These are phyloP conservation scores for Coniella lustricola DNA, from an alignment of 2,329 filamentous ascomycete genomes.

Conservation along the genomic window DNA sequence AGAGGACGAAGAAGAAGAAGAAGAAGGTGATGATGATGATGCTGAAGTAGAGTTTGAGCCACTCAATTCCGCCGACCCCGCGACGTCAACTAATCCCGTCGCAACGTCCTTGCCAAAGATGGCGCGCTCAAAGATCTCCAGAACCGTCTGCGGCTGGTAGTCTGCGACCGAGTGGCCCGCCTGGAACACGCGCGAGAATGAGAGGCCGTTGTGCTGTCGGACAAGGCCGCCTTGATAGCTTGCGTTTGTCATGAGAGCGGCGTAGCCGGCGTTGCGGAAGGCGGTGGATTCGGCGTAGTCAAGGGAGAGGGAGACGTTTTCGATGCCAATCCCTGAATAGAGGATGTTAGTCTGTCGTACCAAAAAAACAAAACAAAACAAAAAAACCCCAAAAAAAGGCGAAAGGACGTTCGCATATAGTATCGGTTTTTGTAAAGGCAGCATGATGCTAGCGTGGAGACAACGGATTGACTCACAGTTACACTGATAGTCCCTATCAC, in stretches of 20 bases:
- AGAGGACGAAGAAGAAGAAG: too few relatives aligned
- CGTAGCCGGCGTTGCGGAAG: constrained; percentile 44
- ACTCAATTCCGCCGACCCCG: background rate
- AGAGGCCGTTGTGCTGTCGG: constrained; percentile 40
- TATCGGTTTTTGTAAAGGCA: too few relatives aligned
- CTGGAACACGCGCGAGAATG: constrained; percentile 39
- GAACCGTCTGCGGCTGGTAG: constrained; percentile 45
- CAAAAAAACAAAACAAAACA: background rate
- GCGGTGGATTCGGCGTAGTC: constrained; percentile 32
- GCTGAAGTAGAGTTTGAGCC: constrained; percentile 17
- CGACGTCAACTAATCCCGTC: constrained; percentile 40
- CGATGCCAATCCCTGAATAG: constrained; percentile 41
- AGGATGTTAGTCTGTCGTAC: background rate
- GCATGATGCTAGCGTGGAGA: background rate
- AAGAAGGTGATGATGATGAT: too few relatives aligned
- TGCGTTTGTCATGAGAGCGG: constrained; percentile 31
- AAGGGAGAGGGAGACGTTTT: constrained; percentile 38
- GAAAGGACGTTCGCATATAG: too few relatives aligned
- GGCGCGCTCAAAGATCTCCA: constrained; percentile 42
- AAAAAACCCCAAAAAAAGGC: too few relatives aligned
- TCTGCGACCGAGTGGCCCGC: constrained; percentile 41
- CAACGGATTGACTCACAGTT: constrained; percentile 18
- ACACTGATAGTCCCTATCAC: constrained; percentile 47
- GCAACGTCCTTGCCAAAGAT: constrained; percentile 43
- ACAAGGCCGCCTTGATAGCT: constrained; percentile 38